A percentile compares a stretch with the other conserved stretches of the same genome.
Conservation (phyloP, 1,139 yeast species). For the Suhomyces coccinellae region DNA sequence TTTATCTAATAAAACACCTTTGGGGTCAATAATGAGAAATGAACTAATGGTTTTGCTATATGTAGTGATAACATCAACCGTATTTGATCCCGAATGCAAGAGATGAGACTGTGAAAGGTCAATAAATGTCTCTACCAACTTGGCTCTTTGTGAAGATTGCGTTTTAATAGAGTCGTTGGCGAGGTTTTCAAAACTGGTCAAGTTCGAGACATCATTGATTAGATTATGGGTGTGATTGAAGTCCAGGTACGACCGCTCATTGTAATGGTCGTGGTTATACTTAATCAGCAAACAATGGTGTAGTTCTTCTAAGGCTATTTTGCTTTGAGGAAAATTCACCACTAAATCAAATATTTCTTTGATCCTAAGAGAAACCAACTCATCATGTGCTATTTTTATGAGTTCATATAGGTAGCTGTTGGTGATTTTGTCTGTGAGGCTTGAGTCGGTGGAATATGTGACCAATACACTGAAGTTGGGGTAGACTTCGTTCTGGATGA, state of each 20-base stretch:
- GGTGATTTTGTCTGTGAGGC: conserved; percentile 16
- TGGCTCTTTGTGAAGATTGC: conserved; percentile 46
- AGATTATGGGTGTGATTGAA: conserved; percentile 10
- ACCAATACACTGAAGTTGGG: conserved; percentile 36
- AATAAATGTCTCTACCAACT: conserved; percentile 57
- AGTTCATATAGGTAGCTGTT: conserved; percentile 29
- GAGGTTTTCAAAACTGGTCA: conserved; percentile 21
- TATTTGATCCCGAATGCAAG: conserved; percentile 81
- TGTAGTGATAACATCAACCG: conserved; percentile 67
- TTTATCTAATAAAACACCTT: conserved; percentile 78
- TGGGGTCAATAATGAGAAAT: conserved; percentile 78
- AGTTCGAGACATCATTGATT: conserved; percentile 14
- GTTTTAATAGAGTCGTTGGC: conserved; percentile 25
- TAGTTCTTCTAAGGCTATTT: conserved; percentile 63
- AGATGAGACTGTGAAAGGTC: conserved; percentile 49
- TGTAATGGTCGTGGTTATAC: conserved; percentile 17
- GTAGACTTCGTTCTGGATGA: conserved; percentile 40
- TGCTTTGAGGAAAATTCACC: conserved; percentile 56
- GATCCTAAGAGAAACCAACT: conserved; percentile 53
- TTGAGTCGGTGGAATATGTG: conserved; percentile 19
- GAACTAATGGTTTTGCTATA: conserved; percentile 74
- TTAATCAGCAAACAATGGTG: conserved; percentile 45
- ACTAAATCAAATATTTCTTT: conserved; percentile 68
- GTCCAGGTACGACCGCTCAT: conserved; percentile 6
- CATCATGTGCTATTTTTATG: conserved; percentile 43